A percentile compares a stretch with the other conserved stretches of the same genome.
Conservation (phyloP, 2,329 filamentous ascomycete species). For the Alternaria panax region DNA sequence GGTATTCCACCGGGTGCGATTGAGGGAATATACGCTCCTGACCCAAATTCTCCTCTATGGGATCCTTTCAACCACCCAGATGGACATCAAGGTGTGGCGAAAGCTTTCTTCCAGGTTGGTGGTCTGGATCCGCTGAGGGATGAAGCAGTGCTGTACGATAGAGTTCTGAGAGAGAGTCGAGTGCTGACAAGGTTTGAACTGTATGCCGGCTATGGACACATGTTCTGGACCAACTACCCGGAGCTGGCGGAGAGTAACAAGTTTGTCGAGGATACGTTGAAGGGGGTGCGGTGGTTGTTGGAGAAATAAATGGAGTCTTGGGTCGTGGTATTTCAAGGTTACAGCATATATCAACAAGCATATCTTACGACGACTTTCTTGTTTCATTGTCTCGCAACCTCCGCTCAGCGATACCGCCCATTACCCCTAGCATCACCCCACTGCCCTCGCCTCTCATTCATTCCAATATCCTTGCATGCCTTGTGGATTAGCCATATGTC, state of each 20-base stretch:
- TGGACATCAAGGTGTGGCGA: slow-evolving; percentile 52
- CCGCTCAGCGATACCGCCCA: not conserved
- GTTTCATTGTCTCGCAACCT: not conserved
- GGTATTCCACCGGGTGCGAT: slow-evolving; percentile 19
- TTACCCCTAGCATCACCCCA: not conserved
- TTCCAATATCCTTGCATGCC: not conserved
- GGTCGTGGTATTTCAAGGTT: not conserved
- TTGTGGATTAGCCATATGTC: not conserved
- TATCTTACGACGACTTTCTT: not conserved
- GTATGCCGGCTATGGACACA: slow-evolving; percentile 55
- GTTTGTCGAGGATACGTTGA: slow-evolving; percentile 39
- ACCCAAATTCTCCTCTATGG: slow-evolving; percentile 39
- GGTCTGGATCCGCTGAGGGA: slow-evolving; percentile 60
- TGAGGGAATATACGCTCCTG: slow-evolving; percentile 33
- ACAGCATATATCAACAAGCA: not conserved
- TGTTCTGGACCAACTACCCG: slow-evolving; percentile 50
- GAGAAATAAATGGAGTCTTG: slow-evolving; percentile 11
- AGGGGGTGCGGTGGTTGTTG: slow-evolving; percentile 42
- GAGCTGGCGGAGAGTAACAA: slow-evolving; percentile 30
- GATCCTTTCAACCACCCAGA: slow-evolving; percentile 45
- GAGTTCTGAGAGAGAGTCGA: slow-evolving; percentile 47
- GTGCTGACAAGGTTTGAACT: slow-evolving; percentile 53
- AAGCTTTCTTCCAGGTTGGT: slow-evolving; percentile 58
- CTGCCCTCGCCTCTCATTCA: not conserved
- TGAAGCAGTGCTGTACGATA: slow-evolving; percentile 58